Conservation (phyloP, 306 rosid species). For the Cercis canadensis region DNA sequence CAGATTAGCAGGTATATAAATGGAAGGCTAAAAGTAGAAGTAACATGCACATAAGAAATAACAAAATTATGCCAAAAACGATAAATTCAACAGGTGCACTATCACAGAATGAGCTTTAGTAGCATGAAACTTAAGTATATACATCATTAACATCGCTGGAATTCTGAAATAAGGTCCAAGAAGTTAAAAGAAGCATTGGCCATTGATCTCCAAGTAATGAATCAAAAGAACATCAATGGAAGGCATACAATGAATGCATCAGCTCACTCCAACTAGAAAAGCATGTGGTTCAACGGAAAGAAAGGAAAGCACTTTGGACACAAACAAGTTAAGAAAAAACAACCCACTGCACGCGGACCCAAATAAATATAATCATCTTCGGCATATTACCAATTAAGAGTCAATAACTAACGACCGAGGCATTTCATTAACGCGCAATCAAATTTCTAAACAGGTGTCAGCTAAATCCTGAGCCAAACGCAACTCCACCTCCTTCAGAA, state of each 20-base stretch:
- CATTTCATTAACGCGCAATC: background rate
- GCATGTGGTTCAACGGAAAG: slow-evolving; percentile 8
- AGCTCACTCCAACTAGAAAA: slow-evolving; percentile 24
- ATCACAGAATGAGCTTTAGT: slow-evolving; percentile 9
- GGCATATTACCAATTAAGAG: slow-evolving; percentile 28
- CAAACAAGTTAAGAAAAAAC: slow-evolving; percentile 7
- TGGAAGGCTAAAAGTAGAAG: background rate
- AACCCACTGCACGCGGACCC: background rate
- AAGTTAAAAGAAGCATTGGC: slow-evolving; percentile 15
- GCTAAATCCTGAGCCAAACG: slow-evolving; percentile 31
- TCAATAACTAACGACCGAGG: slow-evolving; percentile 25
- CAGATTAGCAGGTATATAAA: slow-evolving; percentile 19
- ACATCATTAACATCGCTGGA: slow-evolving; percentile 1
- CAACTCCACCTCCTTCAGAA: background rate
- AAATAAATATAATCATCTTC: slow-evolving; percentile 3
- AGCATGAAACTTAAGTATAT: slow-evolving; percentile 12
- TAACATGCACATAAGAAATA: slow-evolving; percentile 4
- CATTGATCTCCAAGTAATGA: slow-evolving; percentile 11
- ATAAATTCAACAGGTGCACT: slow-evolving; percentile 21
- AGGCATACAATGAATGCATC: slow-evolving; percentile 11
- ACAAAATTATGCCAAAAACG: slow-evolving; percentile 4
- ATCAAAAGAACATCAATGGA: slow-evolving; percentile 9
- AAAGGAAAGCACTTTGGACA: slow-evolving; percentile 17
- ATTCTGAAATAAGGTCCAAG: slow-evolving; percentile 1
- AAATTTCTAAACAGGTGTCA: too few species aligned